phyloP scores from a whole-genome alignment of 441 rosid species.

The Arabidopsis lyrata region DNA sequence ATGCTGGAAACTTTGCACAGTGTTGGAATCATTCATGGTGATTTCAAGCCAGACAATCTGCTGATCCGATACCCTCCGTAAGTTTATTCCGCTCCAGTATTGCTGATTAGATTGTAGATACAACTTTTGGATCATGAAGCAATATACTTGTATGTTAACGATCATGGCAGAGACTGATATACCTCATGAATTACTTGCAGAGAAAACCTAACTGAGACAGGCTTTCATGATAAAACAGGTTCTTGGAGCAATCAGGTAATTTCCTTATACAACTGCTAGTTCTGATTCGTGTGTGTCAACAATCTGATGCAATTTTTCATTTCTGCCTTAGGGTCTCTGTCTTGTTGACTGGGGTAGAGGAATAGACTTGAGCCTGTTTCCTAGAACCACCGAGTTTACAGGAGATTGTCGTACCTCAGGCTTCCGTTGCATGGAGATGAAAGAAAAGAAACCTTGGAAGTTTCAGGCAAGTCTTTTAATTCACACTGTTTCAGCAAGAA shows the following conservation, averaged over 20 bases:
- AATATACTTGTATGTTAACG: constrained; percentile 2
- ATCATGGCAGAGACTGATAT: constrained; percentile 22
- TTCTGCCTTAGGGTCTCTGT: constrained; percentile 79
- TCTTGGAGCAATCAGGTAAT: constrained; percentile 80
- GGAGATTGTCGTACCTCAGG: constrained; percentile 95
- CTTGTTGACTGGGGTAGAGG: constrained; percentile 98
- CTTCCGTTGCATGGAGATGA: constrained; percentile 89
- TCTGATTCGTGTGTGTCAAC: constrained; percentile 16
- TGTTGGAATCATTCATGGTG: constrained; percentile 92
- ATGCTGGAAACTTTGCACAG: constrained; percentile 87
- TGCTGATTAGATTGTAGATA: constrained; percentile 13
- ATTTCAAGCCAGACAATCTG: constrained; percentile 94
- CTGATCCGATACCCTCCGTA: constrained; percentile 82
- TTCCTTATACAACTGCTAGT: constrained; percentile 2
- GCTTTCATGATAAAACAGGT: constrained; percentile 62
- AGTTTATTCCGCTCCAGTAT: constrained; percentile 15
- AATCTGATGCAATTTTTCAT: constrained; percentile 14
- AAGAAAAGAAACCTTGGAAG: constrained; percentile 86
- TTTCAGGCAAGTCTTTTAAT: constrained; percentile 68
- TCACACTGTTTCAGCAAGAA: constrained; percentile 28
- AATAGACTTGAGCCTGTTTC: constrained; percentile 83
- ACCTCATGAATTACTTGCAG: constrained; percentile 45
- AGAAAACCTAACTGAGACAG: constrained; percentile 64
- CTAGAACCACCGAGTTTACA: constrained; percentile 57
- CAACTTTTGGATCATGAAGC: constrained; percentile 2